Percentiles rank a stretch among this genome's conserved stretches.
Conservation (phyloP, 345 rosid species). For the Isatis tinctoria region DNA sequence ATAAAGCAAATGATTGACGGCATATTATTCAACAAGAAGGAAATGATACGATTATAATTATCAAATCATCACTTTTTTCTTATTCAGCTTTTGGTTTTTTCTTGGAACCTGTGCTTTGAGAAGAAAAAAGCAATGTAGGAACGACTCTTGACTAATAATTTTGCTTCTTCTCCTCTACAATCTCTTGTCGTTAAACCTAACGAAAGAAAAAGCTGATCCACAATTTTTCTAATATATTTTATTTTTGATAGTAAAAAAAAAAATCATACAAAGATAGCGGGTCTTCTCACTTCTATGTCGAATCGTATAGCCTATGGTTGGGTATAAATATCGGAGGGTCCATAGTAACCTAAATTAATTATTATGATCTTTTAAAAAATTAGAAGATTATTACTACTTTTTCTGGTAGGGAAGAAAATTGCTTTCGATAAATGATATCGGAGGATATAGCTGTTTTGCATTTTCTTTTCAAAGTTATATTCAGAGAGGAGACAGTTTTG, state of each 20-base stretch:
- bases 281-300: constrained; percentile 10
- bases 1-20: constrained; percentile 35
- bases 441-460: constrained; percentile 13
- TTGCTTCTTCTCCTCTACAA: constrained; percentile 12
- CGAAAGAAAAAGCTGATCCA: constrained; percentile 20
- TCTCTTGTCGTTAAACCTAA: constrained; percentile 20
- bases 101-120: constrained; percentile 20
- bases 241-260: neutral
- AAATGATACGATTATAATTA: constrained; percentile 34
- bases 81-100: constrained; percentile 8
- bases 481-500: constrained; percentile 12
- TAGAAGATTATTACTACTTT: constrained; percentile 2
- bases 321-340: constrained; percentile 14
- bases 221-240: constrained; percentile 3
- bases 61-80: constrained; percentile 30
- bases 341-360: constrained; percentile 20
- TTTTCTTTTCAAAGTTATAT: neutral
- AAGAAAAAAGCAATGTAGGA: constrained; percentile 26
- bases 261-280: neutral
- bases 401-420: neutral
- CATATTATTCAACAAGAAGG: constrained; percentile 30
- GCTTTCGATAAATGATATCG: constrained; percentile 13
- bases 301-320: constrained; percentile 10
- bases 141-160: constrained; percentile 16
- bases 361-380: neutral